Conservation (phyloP, 345 rosid genomes). For the Gossypium sturtianum region DNA sequence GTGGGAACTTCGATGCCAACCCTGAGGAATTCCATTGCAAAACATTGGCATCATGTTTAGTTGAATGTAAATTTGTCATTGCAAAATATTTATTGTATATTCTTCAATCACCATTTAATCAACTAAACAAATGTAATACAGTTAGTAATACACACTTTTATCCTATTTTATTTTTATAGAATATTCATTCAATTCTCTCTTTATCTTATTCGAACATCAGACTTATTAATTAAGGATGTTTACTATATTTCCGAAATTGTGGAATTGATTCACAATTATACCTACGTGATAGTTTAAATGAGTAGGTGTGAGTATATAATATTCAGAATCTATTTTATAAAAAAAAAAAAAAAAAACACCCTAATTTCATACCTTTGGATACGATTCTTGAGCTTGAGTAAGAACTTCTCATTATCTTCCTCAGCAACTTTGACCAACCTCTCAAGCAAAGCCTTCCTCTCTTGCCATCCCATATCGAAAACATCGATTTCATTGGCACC, state of each 20-base stretch:
- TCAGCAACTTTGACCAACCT: slow-evolving; percentile 30
- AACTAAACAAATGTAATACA: too few relatives aligned
- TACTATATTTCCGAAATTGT: fast-evolving
- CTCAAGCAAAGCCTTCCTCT: slow-evolving; percentile 31
- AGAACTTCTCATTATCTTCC: slow-evolving; percentile 40
- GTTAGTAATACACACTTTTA: too few relatives aligned
- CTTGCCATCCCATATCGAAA: slow-evolving; percentile 27
- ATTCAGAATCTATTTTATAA: too few relatives aligned
- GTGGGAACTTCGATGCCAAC: slow-evolving; percentile 49
- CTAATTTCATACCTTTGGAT: slow-evolving; percentile 20
- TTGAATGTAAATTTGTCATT: too few relatives aligned
- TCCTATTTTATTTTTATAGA: too few relatives aligned
- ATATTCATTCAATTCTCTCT: too few relatives aligned
- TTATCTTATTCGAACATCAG: fast-evolving
- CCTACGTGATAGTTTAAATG: too few relatives aligned
- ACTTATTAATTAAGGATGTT: too few relatives aligned
- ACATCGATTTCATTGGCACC: slow-evolving; percentile 36
- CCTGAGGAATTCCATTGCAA: slow-evolving; percentile 15
- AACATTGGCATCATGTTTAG: background rate
- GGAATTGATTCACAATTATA: too few relatives aligned
- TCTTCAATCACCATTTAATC: too few relatives aligned
- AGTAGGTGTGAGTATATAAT: too few relatives aligned
- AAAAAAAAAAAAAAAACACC: background rate
- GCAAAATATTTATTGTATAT: too few relatives aligned
- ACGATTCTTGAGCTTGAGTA: slow-evolving; percentile 31